A percentile compares a stretch with the other conserved stretches of the same genome.
Evolutionary conservation across 1,284 basidiomycete species (phyloP).

Genomic region (Tilletiopsis washingtonensis): DNA sequence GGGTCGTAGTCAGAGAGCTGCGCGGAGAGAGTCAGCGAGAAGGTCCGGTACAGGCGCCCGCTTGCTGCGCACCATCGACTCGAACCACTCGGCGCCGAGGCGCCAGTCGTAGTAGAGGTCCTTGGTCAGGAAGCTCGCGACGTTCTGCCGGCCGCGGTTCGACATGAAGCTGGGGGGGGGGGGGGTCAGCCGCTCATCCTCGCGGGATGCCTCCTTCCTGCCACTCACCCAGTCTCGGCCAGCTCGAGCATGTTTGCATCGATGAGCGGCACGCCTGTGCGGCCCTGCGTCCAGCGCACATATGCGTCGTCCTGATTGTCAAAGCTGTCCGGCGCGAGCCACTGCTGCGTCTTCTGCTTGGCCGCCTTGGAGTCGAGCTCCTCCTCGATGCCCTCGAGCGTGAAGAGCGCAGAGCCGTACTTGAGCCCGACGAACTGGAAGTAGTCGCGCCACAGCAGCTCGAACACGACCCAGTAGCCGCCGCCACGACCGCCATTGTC

Average conservation of each 20-base stretch:
- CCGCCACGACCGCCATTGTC: constrained; percentile 23
- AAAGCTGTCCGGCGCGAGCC: constrained; percentile 15
- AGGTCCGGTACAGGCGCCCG: too few relatives aligned
- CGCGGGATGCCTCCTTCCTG: neutral
- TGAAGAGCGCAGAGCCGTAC: constrained; percentile 32
- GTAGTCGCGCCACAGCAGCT: constrained; percentile 41
- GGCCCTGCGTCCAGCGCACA: constrained; percentile 21
- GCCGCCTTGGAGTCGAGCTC: constrained; percentile 17
- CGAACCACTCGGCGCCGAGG: constrained; percentile 34
- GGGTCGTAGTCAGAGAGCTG: constrained; percentile 37
- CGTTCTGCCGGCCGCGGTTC: constrained; percentile 48
- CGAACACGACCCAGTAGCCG: constrained; percentile 40
- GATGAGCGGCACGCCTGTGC: constrained; percentile 35
- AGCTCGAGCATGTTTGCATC: constrained; percentile 39
- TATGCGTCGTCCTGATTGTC: constrained; percentile 19
- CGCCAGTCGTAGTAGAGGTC: constrained; percentile 36
- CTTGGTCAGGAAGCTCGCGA: constrained; percentile 32
- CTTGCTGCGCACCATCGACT: constrained; percentile 22
- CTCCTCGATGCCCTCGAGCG: constrained; percentile 29
- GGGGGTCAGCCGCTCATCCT: neutral
- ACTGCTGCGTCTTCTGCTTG: constrained; percentile 20
- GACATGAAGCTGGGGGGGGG: constrained; percentile 51
- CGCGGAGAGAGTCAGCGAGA: too few relatives aligned
- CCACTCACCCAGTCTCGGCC: constrained; percentile 25
- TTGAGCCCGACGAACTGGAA: constrained; percentile 50